Percentiles rank a stretch among this genome's conserved stretches.
Evolutionary conservation across 1,139 yeast genomes (phyloP).

Genomic region (Candida tetrigidarum): DNA sequence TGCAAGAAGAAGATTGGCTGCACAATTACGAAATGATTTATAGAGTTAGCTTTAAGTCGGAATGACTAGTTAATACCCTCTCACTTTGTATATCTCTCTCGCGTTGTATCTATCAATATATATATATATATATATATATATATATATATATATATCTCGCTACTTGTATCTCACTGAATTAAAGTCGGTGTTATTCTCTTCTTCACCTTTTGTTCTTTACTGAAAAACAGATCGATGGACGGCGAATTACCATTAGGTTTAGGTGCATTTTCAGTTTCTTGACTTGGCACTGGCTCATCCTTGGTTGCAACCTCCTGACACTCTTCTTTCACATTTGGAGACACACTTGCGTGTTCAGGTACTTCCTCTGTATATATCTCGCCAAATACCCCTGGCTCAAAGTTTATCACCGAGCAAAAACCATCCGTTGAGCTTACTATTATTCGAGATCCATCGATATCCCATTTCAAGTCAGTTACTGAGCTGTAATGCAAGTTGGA

Average conservation of each 20-base stretch:
- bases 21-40: conserved; percentile 34
- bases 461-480: conserved; percentile 88
- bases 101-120: background rate
- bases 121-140: conserved; percentile 1
- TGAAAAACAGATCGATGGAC: conserved; percentile 19
- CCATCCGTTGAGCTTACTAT: conserved; percentile 94
- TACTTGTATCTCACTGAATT: conserved; percentile 19
- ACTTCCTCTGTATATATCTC: conserved; percentile 19
- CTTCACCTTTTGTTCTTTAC: conserved; percentile 32
- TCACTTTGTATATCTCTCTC: too few relatives aligned
- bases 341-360: too few relatives aligned
- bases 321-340: conserved; percentile 9
- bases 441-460: conserved; percentile 70
- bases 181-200: conserved; percentile 52
- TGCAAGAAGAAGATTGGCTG: conserved; percentile 47
- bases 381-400: conserved; percentile 60
- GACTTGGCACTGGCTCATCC: background rate
- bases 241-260: conserved; percentile 7
- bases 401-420: conserved; percentile 72
- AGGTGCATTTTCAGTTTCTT: conserved; percentile 2
- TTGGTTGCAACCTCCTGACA: too few relatives aligned
- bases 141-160: background rate
- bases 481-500: conserved; percentile 87
- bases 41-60: conserved; percentile 1
- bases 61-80: too few relatives aligned